A percentile compares a stretch with the other conserved stretches of the same genome.
Conservation (phyloP, 345 rosid genomes). For the Corchorus capsularis region DNA sequence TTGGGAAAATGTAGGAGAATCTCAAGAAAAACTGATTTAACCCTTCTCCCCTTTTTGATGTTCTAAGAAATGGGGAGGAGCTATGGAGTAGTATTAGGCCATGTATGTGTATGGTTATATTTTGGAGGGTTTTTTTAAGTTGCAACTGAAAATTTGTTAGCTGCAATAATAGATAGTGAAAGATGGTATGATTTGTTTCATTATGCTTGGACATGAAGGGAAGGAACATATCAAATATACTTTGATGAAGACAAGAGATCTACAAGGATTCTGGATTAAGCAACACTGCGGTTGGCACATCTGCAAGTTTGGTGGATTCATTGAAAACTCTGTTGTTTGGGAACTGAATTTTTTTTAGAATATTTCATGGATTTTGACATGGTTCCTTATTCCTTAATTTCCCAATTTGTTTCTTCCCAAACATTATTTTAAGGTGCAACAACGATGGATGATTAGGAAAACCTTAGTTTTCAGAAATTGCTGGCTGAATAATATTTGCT, state of each 20-base stretch:
- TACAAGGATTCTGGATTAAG: slow-evolving; percentile 50
- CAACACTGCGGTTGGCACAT: slow-evolving; percentile 41
- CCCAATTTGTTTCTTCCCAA: not conserved
- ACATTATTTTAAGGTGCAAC: slow-evolving; percentile 1
- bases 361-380: slow-evolving; percentile 12
- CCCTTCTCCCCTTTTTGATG: not conserved
- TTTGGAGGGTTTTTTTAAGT: not conserved
- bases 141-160: not conserved
- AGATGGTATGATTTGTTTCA: slow-evolving; percentile 10
- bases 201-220: slow-evolving; percentile 60
- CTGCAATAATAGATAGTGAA: slow-evolving; percentile 20
- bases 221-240: slow-evolving; percentile 29
- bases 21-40: not conserved
- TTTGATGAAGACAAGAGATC: slow-evolving; percentile 54
- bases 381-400: not conserved
- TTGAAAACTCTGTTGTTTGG: not conserved
- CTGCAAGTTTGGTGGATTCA: slow-evolving; percentile 42
- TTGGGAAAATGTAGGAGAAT: not conserved
- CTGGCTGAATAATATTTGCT: not conserved
- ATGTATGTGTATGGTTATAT: slow-evolving; percentile 5
- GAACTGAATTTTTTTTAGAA: not conserved
- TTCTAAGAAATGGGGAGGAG: not conserved
- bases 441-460: not conserved
- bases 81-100: not conserved
- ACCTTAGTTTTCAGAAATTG: slow-evolving; percentile 5